These are phyloP conservation scores for Maudiozyma saulgeensis DNA, from an alignment of 805 yeast genomes.

Conservation along the genomic window DNA sequence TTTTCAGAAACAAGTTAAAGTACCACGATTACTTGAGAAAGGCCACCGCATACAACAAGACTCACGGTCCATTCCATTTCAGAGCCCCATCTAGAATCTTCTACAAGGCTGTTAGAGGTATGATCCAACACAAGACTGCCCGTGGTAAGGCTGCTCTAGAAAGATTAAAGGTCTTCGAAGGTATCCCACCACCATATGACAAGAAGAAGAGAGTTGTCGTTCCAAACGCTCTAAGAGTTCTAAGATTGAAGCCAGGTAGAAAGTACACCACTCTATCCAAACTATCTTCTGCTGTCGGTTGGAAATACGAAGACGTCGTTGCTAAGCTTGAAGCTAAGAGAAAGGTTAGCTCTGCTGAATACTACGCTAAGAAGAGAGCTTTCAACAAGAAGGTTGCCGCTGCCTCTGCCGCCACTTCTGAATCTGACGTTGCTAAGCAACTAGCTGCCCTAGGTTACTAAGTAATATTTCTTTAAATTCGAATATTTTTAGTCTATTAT, in stretches of 20 bases:
- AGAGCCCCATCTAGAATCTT: slow-evolving; percentile 99
- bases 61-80: slow-evolving; percentile 99
- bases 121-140: slow-evolving; percentile 99
- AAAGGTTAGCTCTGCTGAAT: slow-evolving; percentile 97
- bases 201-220: slow-evolving; percentile 99
- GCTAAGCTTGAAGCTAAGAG: slow-evolving; percentile 98
- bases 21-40: slow-evolving; percentile 99
- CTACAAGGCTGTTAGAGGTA: slow-evolving; percentile 99
- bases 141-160: slow-evolving; percentile 99
- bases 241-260: slow-evolving; percentile 99
- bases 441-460: slow-evolving; percentile 97
- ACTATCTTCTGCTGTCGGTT: slow-evolving; percentile 93
- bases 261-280: slow-evolving; percentile 98
- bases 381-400: slow-evolving; percentile 83
- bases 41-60: slow-evolving; percentile 97
- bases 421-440: slow-evolving; percentile 83
- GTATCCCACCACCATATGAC: slow-evolving; percentile 99
- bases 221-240: slow-evolving; percentile 98
- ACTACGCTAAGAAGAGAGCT: slow-evolving; percentile 97
- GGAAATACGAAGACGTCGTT: slow-evolving; percentile 99
- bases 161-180: slow-evolving; percentile 98
- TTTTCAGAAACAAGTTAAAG: slow-evolving; percentile 99
- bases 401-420: slow-evolving; percentile 82
- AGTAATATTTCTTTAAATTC: slow-evolving; percentile 28
- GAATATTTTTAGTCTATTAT: slow-evolving; percentile 8